Evolutionary conservation across 176 grass and related monocot species (phyloP), one percentile per base, ranked within the genome.

Genomic region (Puccinellia tenuiflora): DNA sequence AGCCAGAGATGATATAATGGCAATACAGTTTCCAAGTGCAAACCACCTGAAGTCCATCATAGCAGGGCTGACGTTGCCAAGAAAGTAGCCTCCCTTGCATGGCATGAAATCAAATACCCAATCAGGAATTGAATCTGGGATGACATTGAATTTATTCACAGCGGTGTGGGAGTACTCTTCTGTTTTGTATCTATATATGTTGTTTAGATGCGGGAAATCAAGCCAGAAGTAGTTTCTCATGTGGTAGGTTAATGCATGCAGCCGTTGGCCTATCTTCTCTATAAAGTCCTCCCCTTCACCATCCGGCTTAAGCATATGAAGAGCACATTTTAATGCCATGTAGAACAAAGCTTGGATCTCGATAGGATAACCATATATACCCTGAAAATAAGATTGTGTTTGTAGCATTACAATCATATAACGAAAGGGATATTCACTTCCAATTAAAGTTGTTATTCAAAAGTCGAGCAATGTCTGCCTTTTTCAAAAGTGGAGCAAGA

Each of bases 91-190:
- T 59, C 95, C 95, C 28, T 79, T 81, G 46, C 62, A 89, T 20
- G 95, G 95, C 92, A 98, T 95, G 79, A 98, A 98, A 88, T 95
- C 95, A 61, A 98, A 98, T 17, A 98, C 74, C 95, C 95, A 98
- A 25, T 98, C 92, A 31, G 95, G 95, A 43, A 98, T 98, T 7
- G 95, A 98, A 77, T 98, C 95, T 7, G 95, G 95, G 45, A 95
- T 98, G 62, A 95, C 95, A 77, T 98, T 98, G 78, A 98, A 98
- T 76, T 98, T 98, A 62, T 98, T 98, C 25, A 98, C 95, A 51
- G 95, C 95, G 5, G 95, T 98, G 57, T 98, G 95, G 20, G 95
- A 98, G 52, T 93, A 98, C 55, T 98, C 95, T 69, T 98, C 95
- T 17, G 95, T 98, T 78, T 98, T 98, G 78, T 91, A 98, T 86